Evolutionary conservation across 805 yeast genomes (phyloP).

Genomic region (Ogataea trehalophila): DNA sequence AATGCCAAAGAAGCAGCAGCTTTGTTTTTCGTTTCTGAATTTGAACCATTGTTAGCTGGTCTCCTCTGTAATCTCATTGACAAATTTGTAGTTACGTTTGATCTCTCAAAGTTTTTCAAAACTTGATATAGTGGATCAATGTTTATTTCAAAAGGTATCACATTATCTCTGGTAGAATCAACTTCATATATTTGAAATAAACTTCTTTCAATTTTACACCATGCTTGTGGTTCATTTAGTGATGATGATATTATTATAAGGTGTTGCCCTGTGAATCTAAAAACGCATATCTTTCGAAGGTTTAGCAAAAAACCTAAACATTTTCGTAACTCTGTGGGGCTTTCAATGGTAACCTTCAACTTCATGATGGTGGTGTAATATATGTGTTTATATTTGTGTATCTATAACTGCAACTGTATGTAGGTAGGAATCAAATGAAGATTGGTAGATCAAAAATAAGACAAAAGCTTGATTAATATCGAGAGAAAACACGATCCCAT

Average conservation of each 20-base stretch:
- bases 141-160: conserved; percentile 57
- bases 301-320: conserved; percentile 28
- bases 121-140: conserved; percentile 57
- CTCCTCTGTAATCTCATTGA: conserved; percentile 48
- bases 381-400: background rate
- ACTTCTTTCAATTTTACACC: conserved; percentile 51
- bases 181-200: conserved; percentile 48
- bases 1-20: conserved; percentile 48
- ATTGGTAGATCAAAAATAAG: no score
- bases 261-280: conserved; percentile 48
- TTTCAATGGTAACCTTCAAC: conserved; percentile 21
- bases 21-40: conserved; percentile 17
- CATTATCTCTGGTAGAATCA: conserved; percentile 47
- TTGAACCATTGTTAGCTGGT: conserved; percentile 10
- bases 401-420: background rate
- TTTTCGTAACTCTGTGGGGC: conserved; percentile 20
- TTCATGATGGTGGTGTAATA: conserved; percentile 17
- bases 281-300: conserved; percentile 50
- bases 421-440: background rate
- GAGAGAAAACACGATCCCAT: background rate
- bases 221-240: conserved; percentile 58
- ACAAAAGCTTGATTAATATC: background rate
- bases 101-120: conserved; percentile 48
- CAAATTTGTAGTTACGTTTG: conserved; percentile 43
- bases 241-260: conserved; percentile 49